Evolutionary conservation across 2,329 filamentous ascomycete genomes (phyloP), one percentile per base, ranked within the genome.

Genomic region (Geosmithia morbida): DNA sequence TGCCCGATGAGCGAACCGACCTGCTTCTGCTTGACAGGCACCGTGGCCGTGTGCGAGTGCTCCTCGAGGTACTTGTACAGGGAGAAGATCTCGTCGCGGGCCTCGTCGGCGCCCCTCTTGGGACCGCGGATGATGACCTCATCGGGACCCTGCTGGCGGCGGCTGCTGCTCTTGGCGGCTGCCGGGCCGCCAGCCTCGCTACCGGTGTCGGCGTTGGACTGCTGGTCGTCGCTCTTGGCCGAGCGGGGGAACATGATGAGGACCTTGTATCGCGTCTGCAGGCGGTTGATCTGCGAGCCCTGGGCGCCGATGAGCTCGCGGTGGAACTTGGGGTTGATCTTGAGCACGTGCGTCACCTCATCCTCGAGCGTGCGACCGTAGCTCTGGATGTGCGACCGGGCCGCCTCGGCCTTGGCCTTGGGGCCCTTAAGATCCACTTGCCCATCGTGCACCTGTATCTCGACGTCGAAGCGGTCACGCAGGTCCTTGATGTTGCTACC

Each of bases 341-440:
- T 94, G 48, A 98, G 72, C 13, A 79, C 71, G 62, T 94, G 83
- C 1, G 83, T 94, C 5, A 85, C 81, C 69, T 98, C 92, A 57
- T 98, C 92, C 47, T 94, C 88, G 57, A 94, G 77, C 61, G 85
- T 85, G 62, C 85, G 87, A 41, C 78, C 83, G 53, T 96, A 70
- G 40, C 80, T 75, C 52, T 81, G 71, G 55, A 98, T 96, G 59
- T 95, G 81, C 40, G 81, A 70, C 64, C 85, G 92, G 53, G 87
- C 87, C 45, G 81, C 79, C 62, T 95, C 88, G 1, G 89, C 87
- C 73, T 97, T 97, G 46, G 87, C 87, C 68, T 94, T 87, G 45
- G 92, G 90, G 22, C 94, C 92, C 71, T 94, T 96, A 56, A 98
- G 79, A 65, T 95, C 87, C 45, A 97, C 87, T 66, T 89, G 89